phyloP scores from a whole-genome alignment of 768 basidiomycete genomes.

The Myochromella boudieri region DNA sequence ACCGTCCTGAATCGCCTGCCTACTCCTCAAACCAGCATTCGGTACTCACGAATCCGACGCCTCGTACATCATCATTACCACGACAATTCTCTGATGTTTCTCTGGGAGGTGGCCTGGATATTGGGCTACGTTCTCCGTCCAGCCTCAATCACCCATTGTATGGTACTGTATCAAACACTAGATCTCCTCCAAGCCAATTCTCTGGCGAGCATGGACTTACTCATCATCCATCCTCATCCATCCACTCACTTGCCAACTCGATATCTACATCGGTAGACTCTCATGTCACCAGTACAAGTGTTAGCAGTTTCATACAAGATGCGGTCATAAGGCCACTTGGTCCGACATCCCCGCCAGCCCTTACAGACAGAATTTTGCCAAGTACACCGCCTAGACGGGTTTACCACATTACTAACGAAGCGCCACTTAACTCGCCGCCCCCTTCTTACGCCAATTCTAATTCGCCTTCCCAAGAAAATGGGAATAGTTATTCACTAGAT shows the following conservation, averaged over 20 bases:
- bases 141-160: constrained; percentile 4
- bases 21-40: constrained; percentile 16
- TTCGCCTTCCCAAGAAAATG: constrained; percentile 15
- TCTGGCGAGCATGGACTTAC: constrained; percentile 9
- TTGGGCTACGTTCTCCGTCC: constrained; percentile 3
- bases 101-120: constrained; percentile 12
- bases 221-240: constrained; percentile 18
- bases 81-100: constrained; percentile 32
- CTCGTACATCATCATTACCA: constrained; percentile 35
- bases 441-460: constrained; percentile 38
- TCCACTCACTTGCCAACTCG: constrained; percentile 21
- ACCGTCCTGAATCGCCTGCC: constrained; percentile 35
- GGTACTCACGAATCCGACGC: constrained; percentile 27
- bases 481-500: constrained; percentile 2
- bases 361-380: constrained; percentile 1
- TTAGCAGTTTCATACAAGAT: constrained; percentile 11
- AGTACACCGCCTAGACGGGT: constrained; percentile 36
- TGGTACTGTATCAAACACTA: constrained; percentile 11
- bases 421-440: constrained; percentile 36
- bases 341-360: neutral
- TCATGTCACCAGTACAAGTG: constrained; percentile 14
- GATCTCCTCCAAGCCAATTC: constrained; percentile 5
- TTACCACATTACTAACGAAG: constrained; percentile 42
- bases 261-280: constrained; percentile 22
- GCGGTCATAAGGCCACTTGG: neutral